A percentile compares a stretch with the other conserved stretches of the same genome.
Conservation (phyloP, 345 rosid genomes). For the Boechera divaricarpa region DNA sequence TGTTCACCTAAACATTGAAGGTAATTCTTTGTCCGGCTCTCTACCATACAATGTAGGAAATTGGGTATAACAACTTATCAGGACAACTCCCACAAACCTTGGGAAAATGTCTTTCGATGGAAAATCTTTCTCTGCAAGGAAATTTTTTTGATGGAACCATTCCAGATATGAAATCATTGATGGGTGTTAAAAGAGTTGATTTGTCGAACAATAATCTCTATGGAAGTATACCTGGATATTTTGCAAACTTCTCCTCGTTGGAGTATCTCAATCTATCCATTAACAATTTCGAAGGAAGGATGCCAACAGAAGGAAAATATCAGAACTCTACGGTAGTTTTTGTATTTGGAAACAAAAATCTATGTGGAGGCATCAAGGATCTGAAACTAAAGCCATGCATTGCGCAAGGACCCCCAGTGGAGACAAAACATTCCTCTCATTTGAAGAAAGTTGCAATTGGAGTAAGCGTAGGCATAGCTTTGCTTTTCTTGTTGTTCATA, state of each 20-base stretch:
- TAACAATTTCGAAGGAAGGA: slow-evolving; percentile 27
- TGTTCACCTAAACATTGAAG: too few species aligned
- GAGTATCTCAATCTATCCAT: slow-evolving; percentile 26
- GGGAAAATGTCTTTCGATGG: too few species aligned
- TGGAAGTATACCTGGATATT: slow-evolving; percentile 18
- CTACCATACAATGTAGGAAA: too few species aligned
- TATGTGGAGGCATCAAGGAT: slow-evolving; percentile 30
- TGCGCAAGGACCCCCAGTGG: not conserved
- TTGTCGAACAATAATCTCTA: not conserved
- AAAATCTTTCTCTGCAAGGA: not conserved
- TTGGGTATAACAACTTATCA: slow-evolving; percentile 20
- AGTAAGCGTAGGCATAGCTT: not conserved
- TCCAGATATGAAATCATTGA: slow-evolving; percentile 2
- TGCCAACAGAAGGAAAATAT: slow-evolving; percentile 32
- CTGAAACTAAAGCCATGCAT: slow-evolving; percentile 28
- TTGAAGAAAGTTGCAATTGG: not conserved
- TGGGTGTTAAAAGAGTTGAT: not conserved
- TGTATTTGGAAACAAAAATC: not conserved
- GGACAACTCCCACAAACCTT: not conserved
- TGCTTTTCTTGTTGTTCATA: not conserved
- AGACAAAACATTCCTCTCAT: not conserved
- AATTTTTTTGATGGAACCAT: slow-evolving; percentile 10
- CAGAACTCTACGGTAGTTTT: slow-evolving; percentile 2
- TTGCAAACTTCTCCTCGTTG: not conserved
- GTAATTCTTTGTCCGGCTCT: too few species aligned